phyloP scores from a whole-genome alignment of 305 asterid species.

The Euphrasia arctica region DNA sequence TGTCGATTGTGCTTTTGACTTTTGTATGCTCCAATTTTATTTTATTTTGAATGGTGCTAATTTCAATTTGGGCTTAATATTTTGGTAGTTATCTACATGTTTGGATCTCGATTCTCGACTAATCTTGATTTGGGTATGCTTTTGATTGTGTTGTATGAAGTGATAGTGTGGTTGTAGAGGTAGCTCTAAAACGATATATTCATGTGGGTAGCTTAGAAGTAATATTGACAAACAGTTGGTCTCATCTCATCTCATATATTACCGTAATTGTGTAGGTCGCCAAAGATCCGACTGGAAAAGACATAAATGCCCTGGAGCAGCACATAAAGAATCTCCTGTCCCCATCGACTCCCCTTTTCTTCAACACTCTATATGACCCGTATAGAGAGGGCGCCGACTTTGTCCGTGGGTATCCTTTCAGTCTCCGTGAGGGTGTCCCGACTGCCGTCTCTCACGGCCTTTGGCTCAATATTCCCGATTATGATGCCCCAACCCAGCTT shows the following conservation, averaged over 20 bases:
- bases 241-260: not conserved
- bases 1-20: too few species aligned
- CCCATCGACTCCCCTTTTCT: conserved; percentile 43
- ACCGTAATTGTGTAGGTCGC: conserved; percentile 32
- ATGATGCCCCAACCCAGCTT: conserved; percentile 47
- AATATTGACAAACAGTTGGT: not conserved
- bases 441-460: conserved; percentile 47
- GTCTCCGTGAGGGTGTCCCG: conserved; percentile 44
- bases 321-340: conserved; percentile 39
- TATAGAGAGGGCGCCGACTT: conserved; percentile 45
- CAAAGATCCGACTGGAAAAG: conserved; percentile 41
- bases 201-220: too few species aligned
- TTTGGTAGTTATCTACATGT: not conserved
- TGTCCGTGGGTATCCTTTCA: conserved; percentile 48
- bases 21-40: too few species aligned
- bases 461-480: conserved; percentile 48
- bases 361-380: conserved; percentile 47
- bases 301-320: conserved; percentile 46
- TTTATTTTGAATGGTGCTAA: not conserved
- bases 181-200: not conserved
- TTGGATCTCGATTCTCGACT: not conserved
- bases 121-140: not conserved
- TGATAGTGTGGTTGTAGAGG: not conserved
- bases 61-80: too few species aligned
- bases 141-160: too few species aligned